Percentiles rank a stretch among this genome's conserved stretches.
These are phyloP conservation scores for Penicillium turbatum DNA, from an alignment of 495 filamentous ascomycete genomes.

Conservation along the genomic window DNA sequence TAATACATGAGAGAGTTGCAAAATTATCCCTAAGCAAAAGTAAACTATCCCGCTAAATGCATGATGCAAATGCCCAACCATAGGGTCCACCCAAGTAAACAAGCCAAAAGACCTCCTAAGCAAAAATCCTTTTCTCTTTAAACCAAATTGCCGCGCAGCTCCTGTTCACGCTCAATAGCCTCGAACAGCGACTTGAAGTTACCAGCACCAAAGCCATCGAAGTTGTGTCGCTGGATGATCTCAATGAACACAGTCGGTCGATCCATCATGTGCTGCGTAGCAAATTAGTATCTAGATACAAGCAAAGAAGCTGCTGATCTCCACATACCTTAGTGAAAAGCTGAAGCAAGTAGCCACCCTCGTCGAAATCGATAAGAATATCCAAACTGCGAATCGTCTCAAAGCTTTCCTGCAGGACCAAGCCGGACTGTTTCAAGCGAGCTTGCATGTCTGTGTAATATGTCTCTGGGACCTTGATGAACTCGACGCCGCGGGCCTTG, in stretches of 20 bases:
- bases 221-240: constrained; percentile 85
- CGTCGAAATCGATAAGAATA: constrained; percentile 89
- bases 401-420: constrained; percentile 68
- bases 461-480: constrained; percentile 76
- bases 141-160: constrained; percentile 69
- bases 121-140: constrained; percentile 4
- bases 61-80: not conserved
- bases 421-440: constrained; percentile 52
- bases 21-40: not conserved
- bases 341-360: constrained; percentile 78
- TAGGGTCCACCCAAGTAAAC: not conserved
- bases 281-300: constrained; percentile 16
- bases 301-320: not conserved
- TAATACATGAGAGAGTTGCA: not conserved
- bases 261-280: constrained; percentile 72
- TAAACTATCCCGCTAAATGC: not conserved
- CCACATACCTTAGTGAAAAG: constrained; percentile 71
- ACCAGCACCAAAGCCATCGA: constrained; percentile 87
- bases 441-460: constrained; percentile 76
- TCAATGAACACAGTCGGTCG: constrained; percentile 91
- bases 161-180: constrained; percentile 88
- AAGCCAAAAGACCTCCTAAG: not conserved
- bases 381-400: constrained; percentile 66
- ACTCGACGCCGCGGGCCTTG: constrained; percentile 76
- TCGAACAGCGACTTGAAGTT: constrained; percentile 93